Percentiles rank a stretch among this genome's conserved stretches.
Evolutionary conservation across 306 rosid species (phyloP).

Genomic region (Calophaca sinica): DNA sequence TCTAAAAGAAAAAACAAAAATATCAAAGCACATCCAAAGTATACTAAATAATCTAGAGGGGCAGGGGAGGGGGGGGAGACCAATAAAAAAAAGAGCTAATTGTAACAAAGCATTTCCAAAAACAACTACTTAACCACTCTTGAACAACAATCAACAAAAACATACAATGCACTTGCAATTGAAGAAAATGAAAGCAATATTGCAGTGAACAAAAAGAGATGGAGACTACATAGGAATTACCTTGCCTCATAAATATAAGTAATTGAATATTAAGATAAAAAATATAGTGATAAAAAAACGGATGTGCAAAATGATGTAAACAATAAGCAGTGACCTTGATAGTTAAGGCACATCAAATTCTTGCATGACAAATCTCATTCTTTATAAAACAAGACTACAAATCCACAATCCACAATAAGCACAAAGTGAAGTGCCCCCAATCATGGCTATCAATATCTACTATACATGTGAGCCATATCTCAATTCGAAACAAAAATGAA

Average conservation of each 20-base stretch:
- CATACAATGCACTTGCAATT: background rate
- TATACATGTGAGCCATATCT: no score
- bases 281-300: background rate
- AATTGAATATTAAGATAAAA: background rate
- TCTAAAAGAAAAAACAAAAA: constrained; percentile 54
- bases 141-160: constrained; percentile 19
- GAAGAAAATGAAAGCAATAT: constrained; percentile 2
- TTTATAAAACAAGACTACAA: background rate
- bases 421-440: background rate
- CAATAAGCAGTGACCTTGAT: background rate
- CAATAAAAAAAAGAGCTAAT: background rate
- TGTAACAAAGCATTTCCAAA: background rate
- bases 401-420: background rate
- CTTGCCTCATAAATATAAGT: background rate
- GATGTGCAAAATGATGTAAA: background rate
- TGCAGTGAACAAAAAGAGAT: background rate
- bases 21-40: constrained; percentile 31
- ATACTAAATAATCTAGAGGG: constrained; percentile 17
- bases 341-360: constrained; percentile 2
- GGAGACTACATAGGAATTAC: constrained; percentile 13
- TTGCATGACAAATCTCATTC: background rate
- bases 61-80: background rate
- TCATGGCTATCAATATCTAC: no score
- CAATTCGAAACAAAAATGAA: no score
- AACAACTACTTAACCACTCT: background rate